Evolutionary conservation across 2,329 filamentous ascomycete species (phyloP).

Genomic region (Metarhizium guizhouense): DNA sequence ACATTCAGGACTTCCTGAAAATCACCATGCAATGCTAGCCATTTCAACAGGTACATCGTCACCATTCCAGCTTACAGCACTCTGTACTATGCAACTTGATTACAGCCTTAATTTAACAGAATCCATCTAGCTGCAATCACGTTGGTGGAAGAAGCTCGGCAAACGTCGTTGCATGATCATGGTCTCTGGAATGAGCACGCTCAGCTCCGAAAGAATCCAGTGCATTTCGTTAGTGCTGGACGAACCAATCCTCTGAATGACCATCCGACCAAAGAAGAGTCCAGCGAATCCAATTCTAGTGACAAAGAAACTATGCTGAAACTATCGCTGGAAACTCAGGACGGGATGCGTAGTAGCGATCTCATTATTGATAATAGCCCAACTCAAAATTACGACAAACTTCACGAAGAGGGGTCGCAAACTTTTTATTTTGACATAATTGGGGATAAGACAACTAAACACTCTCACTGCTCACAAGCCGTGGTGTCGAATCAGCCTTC

Average conservation of each 20-base stretch:
- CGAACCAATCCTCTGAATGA: constrained; percentile 38
- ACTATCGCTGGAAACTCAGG: constrained; percentile 1
- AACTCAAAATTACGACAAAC: not conserved
- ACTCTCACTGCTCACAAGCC: not conserved
- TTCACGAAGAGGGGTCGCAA: not conserved
- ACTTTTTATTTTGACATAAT: constrained; percentile 30
- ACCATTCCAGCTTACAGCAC: not conserved
- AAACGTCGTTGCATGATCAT: constrained; percentile 37
- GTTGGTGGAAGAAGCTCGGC: constrained; percentile 38
- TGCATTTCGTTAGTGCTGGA: constrained; percentile 46
- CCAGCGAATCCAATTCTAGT: not conserved
- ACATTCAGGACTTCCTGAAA: not conserved
- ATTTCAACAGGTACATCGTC: not conserved
- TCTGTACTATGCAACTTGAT: not conserved
- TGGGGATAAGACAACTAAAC: constrained; percentile 14
- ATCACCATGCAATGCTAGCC: not conserved
- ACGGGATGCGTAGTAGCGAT: not conserved
- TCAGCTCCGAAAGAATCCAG: constrained; percentile 38
- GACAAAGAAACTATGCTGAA: not conserved
- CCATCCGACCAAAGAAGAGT: not conserved
- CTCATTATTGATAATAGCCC: not conserved
- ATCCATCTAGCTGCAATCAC: constrained; percentile 13
- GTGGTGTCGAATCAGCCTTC: constrained; percentile 11
- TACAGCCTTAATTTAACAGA: not conserved
- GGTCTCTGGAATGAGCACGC: constrained; percentile 28